phyloP scores from a whole-genome alignment of 225 moss, liverwort and hornwort species.

The Straminergon stramineum region DNA sequence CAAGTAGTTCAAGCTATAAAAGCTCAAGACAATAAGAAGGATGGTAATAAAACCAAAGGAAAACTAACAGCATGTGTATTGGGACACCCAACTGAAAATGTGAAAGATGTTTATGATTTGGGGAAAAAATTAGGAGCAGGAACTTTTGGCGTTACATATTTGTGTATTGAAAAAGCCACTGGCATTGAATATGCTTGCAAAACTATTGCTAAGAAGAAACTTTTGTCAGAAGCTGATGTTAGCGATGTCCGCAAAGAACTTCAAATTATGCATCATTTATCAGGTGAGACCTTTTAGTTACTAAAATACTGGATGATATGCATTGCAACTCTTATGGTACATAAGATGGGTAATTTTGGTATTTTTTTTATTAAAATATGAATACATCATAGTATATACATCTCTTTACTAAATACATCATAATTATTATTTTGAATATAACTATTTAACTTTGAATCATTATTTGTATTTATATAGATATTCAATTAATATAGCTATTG shows the following conservation, averaged over 20 bases:
- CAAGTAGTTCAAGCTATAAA: slow-evolving; percentile 30
- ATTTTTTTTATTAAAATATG: no score
- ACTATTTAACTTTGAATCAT: neutral
- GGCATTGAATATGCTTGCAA: slow-evolving; percentile 39
- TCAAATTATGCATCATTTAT: slow-evolving; percentile 53
- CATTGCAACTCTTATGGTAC: neutral
- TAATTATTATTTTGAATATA: neutral
- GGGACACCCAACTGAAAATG: slow-evolving; percentile 11
- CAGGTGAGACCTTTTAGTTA: neutral
- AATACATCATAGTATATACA: no score
- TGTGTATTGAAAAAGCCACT: slow-evolving; percentile 28
- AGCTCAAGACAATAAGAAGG: neutral
- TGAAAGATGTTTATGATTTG: slow-evolving; percentile 17
- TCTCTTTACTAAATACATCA: neutral
- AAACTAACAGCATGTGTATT: slow-evolving; percentile 22
- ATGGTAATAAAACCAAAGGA: slow-evolving; percentile 4
- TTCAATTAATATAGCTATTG: no score
- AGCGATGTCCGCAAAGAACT: slow-evolving; percentile 25
- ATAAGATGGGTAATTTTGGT: rapidly evolving
- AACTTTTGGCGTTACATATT: slow-evolving; percentile 27
- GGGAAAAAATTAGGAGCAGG: slow-evolving; percentile 34
- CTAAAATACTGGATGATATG: neutral
- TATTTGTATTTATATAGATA: neutral
- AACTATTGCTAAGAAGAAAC: slow-evolving; percentile 40
- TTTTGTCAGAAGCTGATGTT: slow-evolving; percentile 11